Evolutionary conservation across 1,139 yeast genomes (phyloP).

Genomic region (Blastobotrys malaysiensis): DNA sequence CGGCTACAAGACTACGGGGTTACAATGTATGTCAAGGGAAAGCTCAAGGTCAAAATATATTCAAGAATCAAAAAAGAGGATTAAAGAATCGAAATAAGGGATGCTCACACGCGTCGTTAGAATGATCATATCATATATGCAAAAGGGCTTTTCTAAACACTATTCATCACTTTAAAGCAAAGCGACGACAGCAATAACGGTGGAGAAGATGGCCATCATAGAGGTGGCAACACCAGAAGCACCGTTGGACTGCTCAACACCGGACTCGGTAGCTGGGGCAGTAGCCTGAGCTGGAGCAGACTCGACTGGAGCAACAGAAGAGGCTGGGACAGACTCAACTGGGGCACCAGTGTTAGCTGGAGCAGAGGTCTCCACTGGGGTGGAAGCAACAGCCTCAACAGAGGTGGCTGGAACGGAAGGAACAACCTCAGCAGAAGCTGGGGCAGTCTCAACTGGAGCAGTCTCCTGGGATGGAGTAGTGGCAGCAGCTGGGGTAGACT

Average conservation of each 20-base stretch:
- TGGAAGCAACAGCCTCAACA: too few relatives aligned
- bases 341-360: constrained; percentile 8
- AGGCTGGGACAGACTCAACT: constrained; percentile 8
- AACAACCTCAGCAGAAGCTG: too few relatives aligned
- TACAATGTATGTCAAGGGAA: not conserved
- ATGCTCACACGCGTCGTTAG: not conserved
- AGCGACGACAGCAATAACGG: constrained; percentile 8
- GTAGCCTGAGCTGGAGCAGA: constrained; percentile 11
- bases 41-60: constrained; percentile 3
- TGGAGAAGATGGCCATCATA: constrained; percentile 10
- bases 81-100: not conserved
- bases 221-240: constrained; percentile 12
- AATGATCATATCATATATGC: not conserved
- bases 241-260: constrained; percentile 8
- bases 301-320: constrained; percentile 7
- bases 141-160: not conserved
- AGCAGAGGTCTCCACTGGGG: constrained; percentile 1
- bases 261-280: constrained; percentile 8
- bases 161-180: constrained; percentile 4
- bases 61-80: constrained; percentile 9
- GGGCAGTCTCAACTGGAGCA: constrained; percentile 4
- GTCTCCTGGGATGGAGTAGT: constrained; percentile 10
- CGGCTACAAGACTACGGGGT: too few relatives aligned
- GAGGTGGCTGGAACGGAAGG: constrained; percentile 5
- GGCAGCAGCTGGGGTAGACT: constrained; percentile 5